These are phyloP conservation scores for Fusarium tuaranense DNA, from an alignment of 2,329 filamentous ascomycete genomes.

Conservation along the genomic window DNA sequence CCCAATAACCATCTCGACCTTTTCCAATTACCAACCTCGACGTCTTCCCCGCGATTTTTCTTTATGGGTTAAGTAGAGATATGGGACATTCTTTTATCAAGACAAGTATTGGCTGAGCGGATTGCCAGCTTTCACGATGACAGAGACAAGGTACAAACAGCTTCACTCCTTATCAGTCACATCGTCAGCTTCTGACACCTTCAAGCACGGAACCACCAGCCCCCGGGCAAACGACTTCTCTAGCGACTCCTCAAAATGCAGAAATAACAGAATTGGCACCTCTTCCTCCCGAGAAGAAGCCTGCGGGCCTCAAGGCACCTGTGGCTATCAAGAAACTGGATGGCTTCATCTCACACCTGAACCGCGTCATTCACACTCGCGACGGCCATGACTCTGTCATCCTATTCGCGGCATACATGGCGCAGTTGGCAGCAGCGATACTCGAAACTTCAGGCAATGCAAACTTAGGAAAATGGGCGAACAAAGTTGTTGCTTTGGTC, in stretches of 20 bases:
- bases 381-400: slow-evolving; percentile 27
- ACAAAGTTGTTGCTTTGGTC: accelerated
- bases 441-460: slow-evolving; percentile 15
- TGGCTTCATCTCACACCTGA: slow-evolving; percentile 18
- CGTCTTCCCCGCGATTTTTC: background rate
- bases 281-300: accelerated
- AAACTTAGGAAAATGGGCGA: accelerated
- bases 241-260: background rate
- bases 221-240: background rate
- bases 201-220: background rate
- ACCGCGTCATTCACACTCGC: slow-evolving; percentile 27
- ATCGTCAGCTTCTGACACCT: background rate
- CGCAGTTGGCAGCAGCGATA: slow-evolving; percentile 20
- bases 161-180: background rate
- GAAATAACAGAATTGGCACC: background rate
- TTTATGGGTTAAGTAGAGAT: background rate
- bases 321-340: slow-evolving; percentile 17
- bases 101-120: background rate
- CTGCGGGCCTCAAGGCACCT: background rate
- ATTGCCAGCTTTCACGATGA: background rate
- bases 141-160: background rate
- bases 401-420: slow-evolving; percentile 27
- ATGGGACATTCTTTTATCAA: background rate
- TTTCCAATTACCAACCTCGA: background rate
- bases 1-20: background rate